These are phyloP conservation scores for Nothopassalora personata DNA, from an alignment of 2,329 filamentous ascomycete genomes.

Conservation along the genomic window DNA sequence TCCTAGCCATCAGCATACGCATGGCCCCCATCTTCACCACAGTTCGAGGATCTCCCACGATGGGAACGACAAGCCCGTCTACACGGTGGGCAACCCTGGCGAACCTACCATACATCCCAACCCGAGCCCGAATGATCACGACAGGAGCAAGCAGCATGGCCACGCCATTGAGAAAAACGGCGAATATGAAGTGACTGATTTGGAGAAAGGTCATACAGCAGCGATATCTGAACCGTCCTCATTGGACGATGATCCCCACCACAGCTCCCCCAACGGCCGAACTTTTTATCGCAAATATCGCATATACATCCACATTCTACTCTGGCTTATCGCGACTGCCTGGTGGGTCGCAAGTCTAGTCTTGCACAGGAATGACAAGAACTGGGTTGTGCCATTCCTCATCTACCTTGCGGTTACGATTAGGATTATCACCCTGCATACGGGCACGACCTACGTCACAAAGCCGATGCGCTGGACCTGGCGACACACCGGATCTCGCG, in stretches of 20 bases:
- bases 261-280: slow-evolving; percentile 21
- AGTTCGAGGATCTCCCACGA: slow-evolving; percentile 18
- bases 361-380: slow-evolving; percentile 64
- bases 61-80: slow-evolving; percentile 17
- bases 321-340: slow-evolving; percentile 34
- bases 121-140: slow-evolving; percentile 16
- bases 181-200: slow-evolving; percentile 15
- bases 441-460: slow-evolving; percentile 62
- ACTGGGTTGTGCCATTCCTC: slow-evolving; percentile 81
- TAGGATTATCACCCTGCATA: slow-evolving; percentile 67
- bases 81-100: slow-evolving; percentile 18
- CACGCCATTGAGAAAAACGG: slow-evolving; percentile 17
- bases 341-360: slow-evolving; percentile 76
- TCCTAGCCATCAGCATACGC: slow-evolving; percentile 36
- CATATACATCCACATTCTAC: slow-evolving; percentile 36
- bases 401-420: slow-evolving; percentile 70
- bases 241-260: slow-evolving; percentile 9
- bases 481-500: slow-evolving; percentile 57
- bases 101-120: slow-evolving; percentile 19
- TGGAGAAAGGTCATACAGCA: slow-evolving; percentile 19
- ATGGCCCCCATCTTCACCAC: slow-evolving; percentile 39
- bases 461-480: slow-evolving; percentile 63
- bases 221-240: slow-evolving; percentile 14
- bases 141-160: slow-evolving; percentile 10
- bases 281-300: slow-evolving; percentile 44